phyloP scores from a whole-genome alignment of 768 basidiomycete species.

The Suillus cothurnatus region DNA sequence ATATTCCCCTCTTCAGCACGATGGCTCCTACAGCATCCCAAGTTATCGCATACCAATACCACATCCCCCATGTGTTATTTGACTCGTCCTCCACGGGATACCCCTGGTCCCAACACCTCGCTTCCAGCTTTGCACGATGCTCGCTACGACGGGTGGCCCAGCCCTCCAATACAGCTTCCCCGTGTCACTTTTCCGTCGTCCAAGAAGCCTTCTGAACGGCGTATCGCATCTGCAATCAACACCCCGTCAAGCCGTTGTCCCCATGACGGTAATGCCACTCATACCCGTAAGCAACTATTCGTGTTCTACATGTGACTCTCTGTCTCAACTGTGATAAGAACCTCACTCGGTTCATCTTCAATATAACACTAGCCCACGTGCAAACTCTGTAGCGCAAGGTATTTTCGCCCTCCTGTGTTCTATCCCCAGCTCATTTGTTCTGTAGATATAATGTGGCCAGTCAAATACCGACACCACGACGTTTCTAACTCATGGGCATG shows the following conservation, averaged over 20 bases:
- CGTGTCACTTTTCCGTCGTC: neutral
- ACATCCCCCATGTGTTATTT: neutral
- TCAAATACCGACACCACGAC: neutral
- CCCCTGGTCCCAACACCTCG: neutral
- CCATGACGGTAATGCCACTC: neutral
- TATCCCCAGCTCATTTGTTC: neutral
- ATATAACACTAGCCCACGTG: neutral
- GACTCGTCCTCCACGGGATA: neutral
- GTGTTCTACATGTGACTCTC: neutral
- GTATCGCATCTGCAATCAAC: neutral
- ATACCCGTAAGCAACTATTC: neutral
- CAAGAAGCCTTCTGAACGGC: neutral
- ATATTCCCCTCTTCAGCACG: neutral
- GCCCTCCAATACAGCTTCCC: neutral
- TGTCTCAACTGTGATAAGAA: neutral
- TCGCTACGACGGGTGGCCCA: conserved; percentile 7
- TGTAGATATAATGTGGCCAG: neutral
- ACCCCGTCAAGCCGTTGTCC: neutral
- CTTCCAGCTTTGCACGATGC: neutral
- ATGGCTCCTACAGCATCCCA: neutral
- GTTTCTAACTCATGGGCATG: neutral
- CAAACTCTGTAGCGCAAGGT: neutral
- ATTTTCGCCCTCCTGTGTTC: neutral
- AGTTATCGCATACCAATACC: neutral
- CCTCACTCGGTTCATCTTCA: neutral